Base-by-base conservation (phyloP, 345 rosid genomes). In the Syzygium grande region DNA sequence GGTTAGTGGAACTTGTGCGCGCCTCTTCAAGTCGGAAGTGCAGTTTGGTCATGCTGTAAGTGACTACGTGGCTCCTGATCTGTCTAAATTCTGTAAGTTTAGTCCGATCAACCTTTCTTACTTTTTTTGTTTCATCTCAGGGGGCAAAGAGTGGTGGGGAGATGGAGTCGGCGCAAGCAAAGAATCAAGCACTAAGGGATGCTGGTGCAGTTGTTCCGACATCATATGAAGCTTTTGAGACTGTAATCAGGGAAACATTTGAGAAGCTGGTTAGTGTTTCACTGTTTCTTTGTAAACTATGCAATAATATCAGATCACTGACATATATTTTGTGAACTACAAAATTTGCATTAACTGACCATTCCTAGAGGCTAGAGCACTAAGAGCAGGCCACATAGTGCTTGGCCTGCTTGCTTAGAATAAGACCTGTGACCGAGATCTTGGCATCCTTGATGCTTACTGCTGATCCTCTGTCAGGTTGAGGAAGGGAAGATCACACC, bases 31-130 rank as follows among this genome's bases (percentile, higher is more conserved):
- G 89, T 97, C 98, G 49, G 98, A 96, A 98, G 99, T 98, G 68
- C 99, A 98, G 88, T 96, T 98, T 92, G 99, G 99, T 90, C 99
- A 96, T 90, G 99, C 99, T 86, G 99, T 98, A 93, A 95, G 99
- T 88, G 43, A 59, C 86, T 52, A 23, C 84, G 53, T 86, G 84
- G 55, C 84, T 87, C 54, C 63, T 49, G 80, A 19, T 19, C 23
- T 73, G 49, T 73, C 5, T 73, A 38, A 11, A 73, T 38, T 34
- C 80, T 38, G 80, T 19, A 9, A 73, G 25, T 73, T 73, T 19
- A 38, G 25, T 73, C 8, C 1, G 83, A 73, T 38, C 83, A 73
- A 38, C 38, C 49, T 73, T 73, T 38, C 83, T 73, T 9, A 73
- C 83, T 38, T 34, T 19, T 65, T 38, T 19, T 41, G 88, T 52